Evolutionary conservation across 139 green algal genomes (phyloP), one percentile per base, ranked within the genome.

Genomic region (Chlamydomonas asymmetrica): DNA sequence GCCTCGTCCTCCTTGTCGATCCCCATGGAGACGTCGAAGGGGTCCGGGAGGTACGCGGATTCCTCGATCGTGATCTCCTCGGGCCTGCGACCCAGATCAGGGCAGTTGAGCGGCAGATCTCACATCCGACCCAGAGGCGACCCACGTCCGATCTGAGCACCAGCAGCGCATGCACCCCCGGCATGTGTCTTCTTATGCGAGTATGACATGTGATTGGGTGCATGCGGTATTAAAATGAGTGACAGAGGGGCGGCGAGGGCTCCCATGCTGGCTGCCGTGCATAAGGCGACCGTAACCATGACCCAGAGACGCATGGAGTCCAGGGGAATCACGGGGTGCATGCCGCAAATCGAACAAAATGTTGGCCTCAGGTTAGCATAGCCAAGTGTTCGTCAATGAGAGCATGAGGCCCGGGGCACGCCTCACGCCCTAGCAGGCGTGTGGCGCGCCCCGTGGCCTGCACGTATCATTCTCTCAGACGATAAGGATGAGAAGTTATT

Each of bases 1-100:
- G n/a, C n/a, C n/a, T n/a, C n/a, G n/a, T n/a, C n/a, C n/a, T n/a
- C n/a, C n/a, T n/a, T n/a, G n/a, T n/a, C n/a, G n/a, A n/a, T n/a
- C n/a, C n/a, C n/a, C n/a, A n/a, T n/a, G n/a, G n/a, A n/a, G n/a
- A 77, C 71, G 41, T 77, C 43, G 57, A 77, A 63, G 40, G 71
- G 71, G 57, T 77, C 71, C 2, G 59, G 59, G 59, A 77, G 31
- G 40, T 63, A 32, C 59, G 29, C 68, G 4, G 41, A 20, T 43
- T 77, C 71, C 71, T 77, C 71, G 43, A 77, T 13, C 0, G 71
- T 77, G 5, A 77, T 37, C 7, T 54, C 68, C 23, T 5, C 34
- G 38, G 68, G 68, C 39, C 68, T 66, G 54, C 2, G 5, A 16
- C 45, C 45, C 45, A 52, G 13, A 52, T 52, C 38, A 52, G 63